These are phyloP conservation scores for Ligustrum vulgare DNA, from an alignment of 257 asterid genomes.

Conservation along the genomic window DNA sequence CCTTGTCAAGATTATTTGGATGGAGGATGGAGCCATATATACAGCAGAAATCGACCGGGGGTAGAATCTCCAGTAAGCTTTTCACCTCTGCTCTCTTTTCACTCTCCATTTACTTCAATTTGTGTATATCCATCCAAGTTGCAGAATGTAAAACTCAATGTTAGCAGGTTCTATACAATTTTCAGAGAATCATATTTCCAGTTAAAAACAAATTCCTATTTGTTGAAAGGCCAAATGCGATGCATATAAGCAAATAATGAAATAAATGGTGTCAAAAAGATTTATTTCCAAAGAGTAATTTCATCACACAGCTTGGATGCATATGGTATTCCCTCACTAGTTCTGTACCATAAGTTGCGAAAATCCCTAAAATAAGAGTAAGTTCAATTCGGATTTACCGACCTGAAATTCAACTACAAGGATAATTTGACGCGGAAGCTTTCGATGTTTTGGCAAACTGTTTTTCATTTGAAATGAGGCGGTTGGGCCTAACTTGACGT, in stretches of 20 bases:
- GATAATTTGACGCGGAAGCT: neutral
- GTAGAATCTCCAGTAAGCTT: constrained; percentile 61
- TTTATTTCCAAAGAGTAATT: constrained; percentile 25
- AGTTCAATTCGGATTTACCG: neutral
- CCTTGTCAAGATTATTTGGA: constrained; percentile 77
- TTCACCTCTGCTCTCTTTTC: constrained; percentile 34
- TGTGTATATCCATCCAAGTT: constrained; percentile 16
- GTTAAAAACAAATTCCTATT: neutral
- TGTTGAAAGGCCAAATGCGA: neutral
- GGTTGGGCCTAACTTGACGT: neutral
- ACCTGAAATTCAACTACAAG: neutral
- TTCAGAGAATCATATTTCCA: constrained; percentile 1
- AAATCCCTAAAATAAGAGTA: too few species aligned
- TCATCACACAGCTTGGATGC: constrained; percentile 32
- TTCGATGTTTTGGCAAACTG: neutral
- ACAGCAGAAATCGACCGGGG: constrained; percentile 83
- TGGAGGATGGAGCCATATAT: constrained; percentile 85
- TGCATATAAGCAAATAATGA: neutral
- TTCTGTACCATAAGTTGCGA: neutral
- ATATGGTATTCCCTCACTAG: neutral
- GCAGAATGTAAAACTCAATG: constrained; percentile 1
- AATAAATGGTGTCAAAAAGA: neutral
- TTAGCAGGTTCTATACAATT: neutral
- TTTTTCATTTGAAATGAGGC: neutral
- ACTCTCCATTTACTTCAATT: constrained; percentile 35